Evolutionary conservation across 192 early-diverging fungal species (phyloP), one percentile per base, ranked within the genome.

Genomic region (Coemansia sp.): DNA sequence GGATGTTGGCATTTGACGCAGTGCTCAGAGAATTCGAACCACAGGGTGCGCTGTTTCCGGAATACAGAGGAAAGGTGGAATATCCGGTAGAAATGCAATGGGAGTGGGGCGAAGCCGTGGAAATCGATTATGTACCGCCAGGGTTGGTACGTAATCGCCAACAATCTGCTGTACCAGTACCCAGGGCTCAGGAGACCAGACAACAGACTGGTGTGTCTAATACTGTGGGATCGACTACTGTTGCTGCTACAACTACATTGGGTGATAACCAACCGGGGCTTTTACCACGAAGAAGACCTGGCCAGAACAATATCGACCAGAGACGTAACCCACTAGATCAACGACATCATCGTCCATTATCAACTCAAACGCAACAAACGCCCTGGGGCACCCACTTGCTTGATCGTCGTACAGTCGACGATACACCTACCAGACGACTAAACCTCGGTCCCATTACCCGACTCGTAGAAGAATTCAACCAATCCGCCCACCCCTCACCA

Each of bases 391-490:
- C 62, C 30, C 71, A 71, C 18, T 7, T 73, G 11, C 50, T 73
- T 30, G 71, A 73, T 49, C 69, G 65, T 2, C 69, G 71, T 14
- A 76, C 67, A 10, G 63, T 78, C 6, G 67, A 78, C 25, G 76
- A 78, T 28, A 78, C 68, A 55, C 73, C 78, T 14, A 72, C 64
- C 0, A 61, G 69, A 20, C 56, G 69, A 3, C 71, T 70, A 36
- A 74, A 75, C 38, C 63, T 76, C 60, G 71, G 77, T 7, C 77
- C 73, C 1, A 68, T 72, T 11, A 74, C 68, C 5, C 67, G 70
- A 7, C 73, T 76, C 4, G 77, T 77, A 17, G 71, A 73, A 28
- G 72, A 74, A 36, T 72, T 73, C 61, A 70, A 74, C 59, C 51
- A 62, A 34, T 29, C 60, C 12, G 36, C 63, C 42, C 10, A 17